These are phyloP conservation scores for Talaromyces atroroseus DNA, from an alignment of 2,329 filamentous ascomycete species.

Conservation along the genomic window DNA sequence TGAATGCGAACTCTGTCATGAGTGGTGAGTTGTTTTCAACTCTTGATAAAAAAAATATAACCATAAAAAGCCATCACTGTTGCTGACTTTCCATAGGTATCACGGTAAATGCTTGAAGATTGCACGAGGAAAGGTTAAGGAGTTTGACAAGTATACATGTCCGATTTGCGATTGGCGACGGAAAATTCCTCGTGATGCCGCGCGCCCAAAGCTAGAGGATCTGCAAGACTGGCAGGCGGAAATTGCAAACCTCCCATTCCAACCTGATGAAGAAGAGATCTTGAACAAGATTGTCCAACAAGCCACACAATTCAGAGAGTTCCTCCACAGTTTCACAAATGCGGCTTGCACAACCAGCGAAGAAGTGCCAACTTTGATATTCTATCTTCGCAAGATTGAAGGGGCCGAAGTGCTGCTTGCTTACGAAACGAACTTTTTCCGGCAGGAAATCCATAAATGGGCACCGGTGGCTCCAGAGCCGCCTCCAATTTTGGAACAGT, in stretches of 20 bases:
- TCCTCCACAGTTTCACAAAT: conserved; percentile 74
- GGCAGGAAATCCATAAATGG: conserved; percentile 92
- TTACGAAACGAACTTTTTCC: conserved; percentile 95
- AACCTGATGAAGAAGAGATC: conserved; percentile 88
- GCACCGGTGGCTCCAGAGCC: conserved; percentile 80
- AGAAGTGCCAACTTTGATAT: conserved; percentile 83
- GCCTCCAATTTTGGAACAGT: conserved; percentile 79
- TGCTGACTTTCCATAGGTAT: conserved; percentile 57
- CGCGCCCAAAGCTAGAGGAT: conserved; percentile 90
- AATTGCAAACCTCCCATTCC: conserved; percentile 75
- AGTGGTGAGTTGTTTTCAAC: conserved; percentile 64
- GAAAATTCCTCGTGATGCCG: conserved; percentile 93
- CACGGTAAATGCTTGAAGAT: conserved; percentile 98
- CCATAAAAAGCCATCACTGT: neutral
- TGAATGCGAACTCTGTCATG: conserved; percentile 94
- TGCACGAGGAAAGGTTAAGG: conserved; percentile 93
- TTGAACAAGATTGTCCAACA: conserved; percentile 81
- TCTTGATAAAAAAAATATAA: neutral
- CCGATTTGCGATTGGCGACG: conserved; percentile 97
- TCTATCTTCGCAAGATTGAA: conserved; percentile 95
- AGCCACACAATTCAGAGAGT: conserved; percentile 76
- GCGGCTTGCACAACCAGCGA: conserved; percentile 74
- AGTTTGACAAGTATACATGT: conserved; percentile 97
- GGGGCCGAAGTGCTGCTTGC: conserved; percentile 89
- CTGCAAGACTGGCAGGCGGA: conserved; percentile 79